Evolutionary conservation across 441 rosid genomes (phyloP).

Genomic region (Mallotus repandus): DNA sequence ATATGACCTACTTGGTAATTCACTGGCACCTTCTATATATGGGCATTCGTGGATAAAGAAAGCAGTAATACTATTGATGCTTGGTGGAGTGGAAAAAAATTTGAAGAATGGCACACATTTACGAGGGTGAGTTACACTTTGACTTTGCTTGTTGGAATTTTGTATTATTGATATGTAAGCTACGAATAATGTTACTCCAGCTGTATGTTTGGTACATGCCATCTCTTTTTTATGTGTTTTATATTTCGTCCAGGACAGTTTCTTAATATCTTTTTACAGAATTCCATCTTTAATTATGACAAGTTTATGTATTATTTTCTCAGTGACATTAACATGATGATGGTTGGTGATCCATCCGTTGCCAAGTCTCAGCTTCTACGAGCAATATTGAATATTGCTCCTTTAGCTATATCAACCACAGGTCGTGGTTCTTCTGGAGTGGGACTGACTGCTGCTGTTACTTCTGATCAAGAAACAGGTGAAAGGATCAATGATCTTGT

Average conservation of each 20-base stretch:
- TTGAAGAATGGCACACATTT: slow-evolving; percentile 94
- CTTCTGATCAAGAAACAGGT: slow-evolving; percentile 99
- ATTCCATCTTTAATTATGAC: slow-evolving; percentile 7
- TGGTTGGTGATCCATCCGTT: slow-evolving; percentile 99
- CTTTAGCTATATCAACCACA: slow-evolving; percentile 95
- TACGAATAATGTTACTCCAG: background rate
- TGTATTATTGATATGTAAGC: background rate
- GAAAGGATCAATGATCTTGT: slow-evolving; percentile 12
- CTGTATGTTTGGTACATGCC: background rate
- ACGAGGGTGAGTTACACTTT: slow-evolving; percentile 69
- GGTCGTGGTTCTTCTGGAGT: slow-evolving; percentile 99
- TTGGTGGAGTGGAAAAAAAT: slow-evolving; percentile 93
- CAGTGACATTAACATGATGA: slow-evolving; percentile 99
- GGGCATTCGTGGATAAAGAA: slow-evolving; percentile 98
- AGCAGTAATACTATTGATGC: slow-evolving; percentile 92
- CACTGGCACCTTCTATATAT: slow-evolving; percentile 95
- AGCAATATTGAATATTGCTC: slow-evolving; percentile 97
- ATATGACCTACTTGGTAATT: slow-evolving; percentile 84
- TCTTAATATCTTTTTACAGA: background rate
- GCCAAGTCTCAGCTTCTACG: slow-evolving; percentile 97
- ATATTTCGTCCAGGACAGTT: background rate
- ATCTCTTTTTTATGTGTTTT: background rate
- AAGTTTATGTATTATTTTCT: slow-evolving; percentile 15
- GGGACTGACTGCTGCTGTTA: slow-evolving; percentile 99
- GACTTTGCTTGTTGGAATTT: background rate